phyloP scores from a whole-genome alignment of 495 filamentous ascomycete species.

The Penicillium samsonianum region DNA sequence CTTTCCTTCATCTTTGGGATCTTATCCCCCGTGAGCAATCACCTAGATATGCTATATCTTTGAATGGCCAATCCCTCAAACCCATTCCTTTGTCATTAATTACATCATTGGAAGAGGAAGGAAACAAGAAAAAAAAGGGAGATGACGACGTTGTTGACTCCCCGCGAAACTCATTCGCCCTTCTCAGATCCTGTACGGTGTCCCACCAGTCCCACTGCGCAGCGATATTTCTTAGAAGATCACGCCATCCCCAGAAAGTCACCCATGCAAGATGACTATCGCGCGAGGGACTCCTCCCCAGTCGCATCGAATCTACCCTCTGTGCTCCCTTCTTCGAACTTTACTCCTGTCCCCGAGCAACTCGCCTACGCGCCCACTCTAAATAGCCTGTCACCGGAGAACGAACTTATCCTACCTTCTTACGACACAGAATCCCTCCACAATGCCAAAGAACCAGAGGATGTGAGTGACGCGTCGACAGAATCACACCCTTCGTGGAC shows the following conservation, averaged over 20 bases:
- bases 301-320: slow-evolving; percentile 41
- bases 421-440: slow-evolving; percentile 6
- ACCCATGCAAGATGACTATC: slow-evolving; percentile 36
- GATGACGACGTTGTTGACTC: slow-evolving; percentile 51
- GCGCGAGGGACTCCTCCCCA: slow-evolving; percentile 35
- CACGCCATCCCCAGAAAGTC: slow-evolving; percentile 36
- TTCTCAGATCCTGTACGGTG: slow-evolving; percentile 43
- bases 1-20: background rate
- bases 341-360: slow-evolving; percentile 30
- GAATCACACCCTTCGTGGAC: slow-evolving; percentile 21
- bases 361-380: slow-evolving; percentile 56
- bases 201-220: slow-evolving; percentile 45
- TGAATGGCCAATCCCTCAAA: background rate
- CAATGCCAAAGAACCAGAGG: slow-evolving; percentile 19
- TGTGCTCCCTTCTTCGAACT: slow-evolving; percentile 42
- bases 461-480: slow-evolving; percentile 26
- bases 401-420: slow-evolving; percentile 50
- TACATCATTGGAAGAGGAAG: slow-evolving; percentile 4
- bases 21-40: background rate
- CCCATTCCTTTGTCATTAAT: background rate
- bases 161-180: slow-evolving; percentile 39
- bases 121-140: slow-evolving; percentile 2
- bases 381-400: slow-evolving; percentile 63
- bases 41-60: slow-evolving; percentile 1
- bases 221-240: slow-evolving; percentile 46